phyloP scores from a whole-genome alignment of 306 rosid species.

The Pterocarpus macrocarpus region DNA sequence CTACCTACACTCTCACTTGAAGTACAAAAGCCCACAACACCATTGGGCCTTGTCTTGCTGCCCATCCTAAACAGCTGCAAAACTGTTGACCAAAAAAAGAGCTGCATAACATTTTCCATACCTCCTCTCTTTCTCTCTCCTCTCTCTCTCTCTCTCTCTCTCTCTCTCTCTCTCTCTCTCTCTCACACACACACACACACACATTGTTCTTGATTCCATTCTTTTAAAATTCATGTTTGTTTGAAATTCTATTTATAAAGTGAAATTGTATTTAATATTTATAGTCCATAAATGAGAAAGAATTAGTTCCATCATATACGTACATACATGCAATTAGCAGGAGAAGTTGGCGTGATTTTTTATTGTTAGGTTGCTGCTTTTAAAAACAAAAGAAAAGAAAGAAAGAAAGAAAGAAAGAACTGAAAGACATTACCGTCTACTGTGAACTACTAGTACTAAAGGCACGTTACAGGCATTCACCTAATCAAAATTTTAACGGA shows the following conservation, averaged over 20 bases:
- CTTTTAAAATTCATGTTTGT: not conserved
- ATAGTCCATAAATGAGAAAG: not conserved
- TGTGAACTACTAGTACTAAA: not conserved
- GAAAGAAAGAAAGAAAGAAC: not conserved
- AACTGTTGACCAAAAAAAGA: no score
- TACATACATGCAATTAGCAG: not conserved
- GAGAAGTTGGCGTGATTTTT: not conserved
- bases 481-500: no score
- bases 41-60: no score
- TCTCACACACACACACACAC: no score
- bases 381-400: not conserved
- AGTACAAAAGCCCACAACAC: no score
- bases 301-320: not conserved
- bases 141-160: no score
- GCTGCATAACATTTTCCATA: no score
- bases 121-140: no score
- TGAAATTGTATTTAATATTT: not conserved
- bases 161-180: no score
- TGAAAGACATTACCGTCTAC: not conserved
- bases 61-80: no score
- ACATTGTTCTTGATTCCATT: not conserved
- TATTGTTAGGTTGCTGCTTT: not conserved
- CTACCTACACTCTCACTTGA: no score
- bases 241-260: not conserved
- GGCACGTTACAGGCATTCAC: no score